phyloP scores from a whole-genome alignment of 1,284 basidiomycete species.

The Boletellus deceptivus region DNA sequence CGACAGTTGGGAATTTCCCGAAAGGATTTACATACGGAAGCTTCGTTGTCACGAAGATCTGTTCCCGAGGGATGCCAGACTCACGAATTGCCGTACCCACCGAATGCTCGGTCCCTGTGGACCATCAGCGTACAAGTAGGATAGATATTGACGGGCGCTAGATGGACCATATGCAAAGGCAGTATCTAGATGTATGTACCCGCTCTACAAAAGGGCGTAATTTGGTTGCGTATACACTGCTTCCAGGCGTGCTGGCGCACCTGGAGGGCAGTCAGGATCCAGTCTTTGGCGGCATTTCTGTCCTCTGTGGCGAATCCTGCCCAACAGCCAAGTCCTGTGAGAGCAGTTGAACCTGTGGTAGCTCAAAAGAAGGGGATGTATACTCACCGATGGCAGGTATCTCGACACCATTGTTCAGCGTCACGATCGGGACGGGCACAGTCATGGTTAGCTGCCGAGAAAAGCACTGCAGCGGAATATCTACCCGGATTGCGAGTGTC shows the following conservation, averaged over 20 bases:
- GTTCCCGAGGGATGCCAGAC: constrained; percentile 7
- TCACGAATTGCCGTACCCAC: constrained; percentile 11
- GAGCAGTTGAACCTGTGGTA: background rate
- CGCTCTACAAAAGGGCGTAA: background rate
- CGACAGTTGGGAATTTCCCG: background rate
- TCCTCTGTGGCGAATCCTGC: background rate
- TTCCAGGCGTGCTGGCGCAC: background rate
- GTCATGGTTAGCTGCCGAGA: no score
- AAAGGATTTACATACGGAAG: constrained; percentile 2
- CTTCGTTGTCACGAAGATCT: constrained; percentile 14
- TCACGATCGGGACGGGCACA: background rate
- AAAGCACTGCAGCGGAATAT: no score
- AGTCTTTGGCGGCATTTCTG: background rate
- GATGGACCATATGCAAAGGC: constrained; percentile 3
- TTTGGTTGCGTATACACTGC: background rate
- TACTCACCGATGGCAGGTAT: constrained; percentile 6
- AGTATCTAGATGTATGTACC: constrained; percentile 9
- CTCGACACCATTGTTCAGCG: constrained; percentile 3
- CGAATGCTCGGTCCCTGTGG: constrained; percentile 7
- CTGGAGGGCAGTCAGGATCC: constrained; percentile 1
- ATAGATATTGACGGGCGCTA: background rate
- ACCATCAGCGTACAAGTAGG: background rate
- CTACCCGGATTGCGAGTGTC: constrained; percentile 3
- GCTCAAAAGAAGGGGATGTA: no score
- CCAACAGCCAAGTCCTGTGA: constrained; percentile 1